Percentiles rank a stretch among this genome's conserved stretches.
Evolutionary conservation across 1,284 basidiomycete genomes (phyloP).

Genomic region (Pseudozyma thailandica): DNA sequence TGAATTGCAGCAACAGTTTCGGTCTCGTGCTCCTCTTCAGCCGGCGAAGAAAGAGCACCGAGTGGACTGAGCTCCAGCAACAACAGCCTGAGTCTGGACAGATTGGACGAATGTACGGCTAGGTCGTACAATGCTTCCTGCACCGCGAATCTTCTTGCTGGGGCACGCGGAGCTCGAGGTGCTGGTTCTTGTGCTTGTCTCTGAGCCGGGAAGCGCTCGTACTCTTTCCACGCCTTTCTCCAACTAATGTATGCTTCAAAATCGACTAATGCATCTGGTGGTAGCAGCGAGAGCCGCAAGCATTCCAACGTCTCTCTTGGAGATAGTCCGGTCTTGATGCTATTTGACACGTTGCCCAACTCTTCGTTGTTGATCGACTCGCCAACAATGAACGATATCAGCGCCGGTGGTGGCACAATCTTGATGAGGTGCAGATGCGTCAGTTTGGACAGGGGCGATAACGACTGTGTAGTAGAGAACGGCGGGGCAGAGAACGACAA

Average conservation of each 20-base stretch:
- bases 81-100: slow-evolving; percentile 22
- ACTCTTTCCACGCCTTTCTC: slow-evolving; percentile 34
- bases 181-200: slow-evolving; percentile 23
- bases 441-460: slow-evolving; percentile 30
- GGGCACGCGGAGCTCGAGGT: slow-evolving; percentile 33
- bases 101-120: slow-evolving; percentile 17
- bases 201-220: slow-evolving; percentile 26
- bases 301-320: slow-evolving; percentile 25
- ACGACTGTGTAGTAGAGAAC: slow-evolving; percentile 24
- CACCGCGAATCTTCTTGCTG: slow-evolving; percentile 36
- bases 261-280: slow-evolving; percentile 33
- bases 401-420: slow-evolving; percentile 35
- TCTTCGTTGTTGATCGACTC: slow-evolving; percentile 29
- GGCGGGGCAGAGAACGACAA: slow-evolving; percentile 40
- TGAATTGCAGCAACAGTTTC: neutral
- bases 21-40: slow-evolving; percentile 12
- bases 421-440: slow-evolving; percentile 43
- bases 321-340: slow-evolving; percentile 22
- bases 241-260: slow-evolving; percentile 36
- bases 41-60: slow-evolving; percentile 17
- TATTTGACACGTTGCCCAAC: slow-evolving; percentile 24
- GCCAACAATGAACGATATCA: slow-evolving; percentile 36
- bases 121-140: slow-evolving; percentile 43
- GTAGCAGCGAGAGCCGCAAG: slow-evolving; percentile 36
- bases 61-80: slow-evolving; percentile 36